A percentile compares a stretch with the other conserved stretches of the same genome.
These are phyloP conservation scores for Phytomonas sp. DNA, from an alignment of 208 protist species.

Conservation along the genomic window DNA sequence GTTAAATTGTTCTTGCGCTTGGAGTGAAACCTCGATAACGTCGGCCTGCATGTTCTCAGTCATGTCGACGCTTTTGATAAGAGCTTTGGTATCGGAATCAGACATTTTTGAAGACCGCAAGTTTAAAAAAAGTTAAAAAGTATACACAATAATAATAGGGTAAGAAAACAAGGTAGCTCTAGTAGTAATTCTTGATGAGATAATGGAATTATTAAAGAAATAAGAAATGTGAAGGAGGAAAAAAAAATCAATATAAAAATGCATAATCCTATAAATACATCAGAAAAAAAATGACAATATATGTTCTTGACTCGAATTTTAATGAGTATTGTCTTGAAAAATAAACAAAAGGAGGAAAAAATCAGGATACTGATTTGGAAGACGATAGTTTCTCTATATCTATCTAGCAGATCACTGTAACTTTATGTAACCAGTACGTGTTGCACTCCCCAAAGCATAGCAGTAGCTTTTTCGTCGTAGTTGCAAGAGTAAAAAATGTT, in stretches of 20 bases:
- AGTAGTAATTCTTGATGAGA: background rate
- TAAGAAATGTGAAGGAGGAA: background rate
- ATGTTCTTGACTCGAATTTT: background rate
- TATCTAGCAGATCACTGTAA: background rate
- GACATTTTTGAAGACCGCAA: background rate
- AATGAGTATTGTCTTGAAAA: background rate
- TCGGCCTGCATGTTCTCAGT: conserved; percentile 96
- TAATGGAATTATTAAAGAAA: background rate
- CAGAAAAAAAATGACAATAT: background rate
- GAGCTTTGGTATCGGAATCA: conserved; percentile 70
- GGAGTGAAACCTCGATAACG: conserved; percentile 95
- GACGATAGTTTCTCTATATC: background rate
- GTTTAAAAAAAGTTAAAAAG: conserved; percentile 6
- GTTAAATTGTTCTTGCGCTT: conserved; percentile 98
- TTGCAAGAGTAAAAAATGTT: background rate
- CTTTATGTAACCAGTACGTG: background rate
- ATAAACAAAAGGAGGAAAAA: background rate
- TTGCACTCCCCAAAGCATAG: background rate
- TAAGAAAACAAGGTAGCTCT: background rate
- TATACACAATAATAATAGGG: background rate
- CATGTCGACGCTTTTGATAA: conserved; percentile 96
- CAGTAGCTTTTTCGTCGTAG: background rate
- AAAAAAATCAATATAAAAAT: conserved; percentile 6
- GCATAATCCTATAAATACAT: background rate
- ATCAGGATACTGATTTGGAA: background rate